Evolutionary conservation across 768 basidiomycete genomes (phyloP).

Genomic region (Termitomyces sp.): DNA sequence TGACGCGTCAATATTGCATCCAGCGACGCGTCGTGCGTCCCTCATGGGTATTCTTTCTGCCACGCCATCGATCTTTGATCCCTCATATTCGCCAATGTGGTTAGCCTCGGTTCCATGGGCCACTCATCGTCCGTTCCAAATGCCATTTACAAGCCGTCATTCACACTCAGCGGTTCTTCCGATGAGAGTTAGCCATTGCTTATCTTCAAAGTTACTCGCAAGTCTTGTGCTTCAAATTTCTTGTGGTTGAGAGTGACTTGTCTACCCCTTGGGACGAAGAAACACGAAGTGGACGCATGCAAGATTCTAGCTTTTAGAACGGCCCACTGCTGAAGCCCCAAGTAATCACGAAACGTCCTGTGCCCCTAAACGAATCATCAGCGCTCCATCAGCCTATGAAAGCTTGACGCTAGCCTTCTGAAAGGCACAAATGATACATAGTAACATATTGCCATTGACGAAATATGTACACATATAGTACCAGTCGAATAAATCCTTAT

Average conservation of each 20-base stretch:
- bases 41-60: slow-evolving; percentile 16
- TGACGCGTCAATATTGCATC: slow-evolving; percentile 34
- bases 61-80: slow-evolving; percentile 19
- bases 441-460: too few species aligned
- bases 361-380: not conserved
- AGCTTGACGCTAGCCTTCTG: not conserved
- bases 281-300: too few species aligned
- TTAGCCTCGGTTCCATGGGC: slow-evolving; percentile 23
- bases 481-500: not conserved
- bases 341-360: not conserved
- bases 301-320: not conserved
- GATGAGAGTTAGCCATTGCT: not conserved
- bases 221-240: too few species aligned
- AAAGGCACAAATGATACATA: not conserved
- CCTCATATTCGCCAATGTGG: slow-evolving; percentile 23
- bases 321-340: not conserved
- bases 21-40: slow-evolving; percentile 13
- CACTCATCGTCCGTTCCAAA: not conserved
- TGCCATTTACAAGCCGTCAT: not conserved
- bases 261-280: too few species aligned
- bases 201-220: too few species aligned
- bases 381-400: too few species aligned
- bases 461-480: not conserved
- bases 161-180: not conserved
- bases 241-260: too few species aligned